Conservation (phyloP, 23 red algal genomes). For the Cyanidiococcus yangmingshanensis region DNA sequence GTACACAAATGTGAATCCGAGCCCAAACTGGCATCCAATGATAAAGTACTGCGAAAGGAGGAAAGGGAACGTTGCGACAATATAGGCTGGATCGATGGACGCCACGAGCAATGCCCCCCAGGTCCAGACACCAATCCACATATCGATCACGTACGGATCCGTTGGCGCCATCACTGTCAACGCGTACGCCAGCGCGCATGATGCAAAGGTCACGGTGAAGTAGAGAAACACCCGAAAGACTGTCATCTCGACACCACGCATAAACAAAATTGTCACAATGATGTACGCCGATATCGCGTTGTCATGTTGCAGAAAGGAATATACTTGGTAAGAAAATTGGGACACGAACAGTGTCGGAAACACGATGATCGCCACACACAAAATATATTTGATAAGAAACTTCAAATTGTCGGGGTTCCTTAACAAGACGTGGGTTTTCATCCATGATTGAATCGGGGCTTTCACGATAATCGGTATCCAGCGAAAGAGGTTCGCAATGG, state of each 20-base stretch:
- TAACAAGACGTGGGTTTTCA: slow-evolving; percentile 12
- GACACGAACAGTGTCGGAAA: slow-evolving; percentile 35
- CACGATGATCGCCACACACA: slow-evolving; percentile 33
- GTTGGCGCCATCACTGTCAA: slow-evolving; percentile 32
- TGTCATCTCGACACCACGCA: slow-evolving; percentile 33
- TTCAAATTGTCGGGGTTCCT: slow-evolving; percentile 18
- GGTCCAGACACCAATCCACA: slow-evolving; percentile 32
- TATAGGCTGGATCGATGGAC: slow-evolving; percentile 32
- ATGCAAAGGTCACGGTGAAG: slow-evolving; percentile 29
- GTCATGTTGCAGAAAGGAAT: slow-evolving; percentile 24
- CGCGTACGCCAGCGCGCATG: slow-evolving; percentile 26
- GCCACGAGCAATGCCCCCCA: slow-evolving; percentile 29
- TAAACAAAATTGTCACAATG: slow-evolving; percentile 31
- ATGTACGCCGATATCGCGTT: slow-evolving; percentile 36
- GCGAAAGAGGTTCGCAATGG: slow-evolving; percentile 28
- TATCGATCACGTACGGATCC: slow-evolving; percentile 31
- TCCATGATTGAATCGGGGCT: slow-evolving; percentile 15
- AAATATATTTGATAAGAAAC: slow-evolving; percentile 26
- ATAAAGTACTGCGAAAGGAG: slow-evolving; percentile 35
- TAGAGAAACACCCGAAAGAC: slow-evolving; percentile 33
- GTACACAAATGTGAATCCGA: slow-evolving; percentile 31
- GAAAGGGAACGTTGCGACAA: slow-evolving; percentile 31
- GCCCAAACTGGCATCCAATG: slow-evolving; percentile 31
- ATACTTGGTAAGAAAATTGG: slow-evolving; percentile 28
- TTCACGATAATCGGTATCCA: slow-evolving; percentile 17